These are phyloP conservation scores for Hansenula lynferdii DNA, from an alignment of 1,139 yeast species.

Conservation along the genomic window DNA sequence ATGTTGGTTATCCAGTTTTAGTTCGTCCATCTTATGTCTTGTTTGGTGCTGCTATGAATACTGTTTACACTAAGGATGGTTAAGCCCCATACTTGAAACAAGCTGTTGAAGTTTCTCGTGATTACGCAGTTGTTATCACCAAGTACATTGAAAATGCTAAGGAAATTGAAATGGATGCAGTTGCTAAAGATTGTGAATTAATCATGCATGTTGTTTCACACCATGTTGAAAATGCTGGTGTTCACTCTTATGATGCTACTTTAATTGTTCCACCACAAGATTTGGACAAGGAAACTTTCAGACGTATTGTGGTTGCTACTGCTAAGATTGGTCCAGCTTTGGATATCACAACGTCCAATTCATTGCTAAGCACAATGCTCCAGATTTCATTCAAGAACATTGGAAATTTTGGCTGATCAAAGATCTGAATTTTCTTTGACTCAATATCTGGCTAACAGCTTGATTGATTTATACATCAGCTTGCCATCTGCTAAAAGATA, in stretches of 20 bases:
- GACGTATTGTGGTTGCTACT: constrained; percentile 89
- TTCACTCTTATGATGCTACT: constrained; percentile 99
- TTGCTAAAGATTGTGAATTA: constrained; percentile 90
- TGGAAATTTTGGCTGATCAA: constrained; percentile 79
- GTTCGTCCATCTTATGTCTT: constrained; percentile 97
- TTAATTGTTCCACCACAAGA: constrained; percentile 97
- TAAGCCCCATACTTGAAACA: constrained; percentile 83
- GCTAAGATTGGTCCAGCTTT: constrained; percentile 95
- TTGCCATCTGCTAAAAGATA: constrained; percentile 95
- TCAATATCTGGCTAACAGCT: constrained; percentile 93
- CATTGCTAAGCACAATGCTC: constrained; percentile 90
- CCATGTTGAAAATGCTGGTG: constrained; percentile 99
- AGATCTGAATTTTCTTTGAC: constrained; percentile 93
- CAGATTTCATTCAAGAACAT: constrained; percentile 96
- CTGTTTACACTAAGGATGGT: constrained; percentile 87
- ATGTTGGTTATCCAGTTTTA: constrained; percentile 90
- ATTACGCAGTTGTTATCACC: constrained; percentile 96
- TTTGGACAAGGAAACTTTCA: constrained; percentile 85
- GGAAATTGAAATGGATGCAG: constrained; percentile 99
- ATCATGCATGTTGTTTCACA: constrained; percentile 98
- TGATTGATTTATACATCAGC: constrained; percentile 94
- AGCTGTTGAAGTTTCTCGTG: constrained; percentile 97
- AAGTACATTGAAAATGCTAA: constrained; percentile 96
- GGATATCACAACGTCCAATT: constrained; percentile 93
- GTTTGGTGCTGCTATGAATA: constrained; percentile 99